Evolutionary conservation across 192 early-diverging fungal species (phyloP).

Genomic region (Fimicolochytrium jonesii): DNA sequence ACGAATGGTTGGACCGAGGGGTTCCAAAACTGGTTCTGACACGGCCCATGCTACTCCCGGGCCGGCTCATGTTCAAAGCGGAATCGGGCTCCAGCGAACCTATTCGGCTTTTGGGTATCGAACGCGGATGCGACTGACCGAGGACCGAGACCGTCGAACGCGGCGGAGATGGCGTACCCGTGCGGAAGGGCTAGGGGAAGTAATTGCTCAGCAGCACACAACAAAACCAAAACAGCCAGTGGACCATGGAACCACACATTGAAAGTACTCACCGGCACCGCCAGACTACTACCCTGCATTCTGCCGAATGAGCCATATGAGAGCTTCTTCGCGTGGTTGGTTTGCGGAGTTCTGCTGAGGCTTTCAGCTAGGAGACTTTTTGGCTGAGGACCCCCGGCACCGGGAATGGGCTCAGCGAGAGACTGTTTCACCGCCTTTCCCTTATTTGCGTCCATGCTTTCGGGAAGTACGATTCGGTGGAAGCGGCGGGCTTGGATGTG

Average conservation of each 20-base stretch:
- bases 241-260: too few species aligned
- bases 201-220: neutral
- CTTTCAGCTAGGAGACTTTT: constrained; percentile 2
- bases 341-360: neutral
- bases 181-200: neutral
- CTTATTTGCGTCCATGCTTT: neutral
- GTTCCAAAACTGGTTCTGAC: neutral
- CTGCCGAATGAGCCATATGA: neutral
- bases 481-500: too few species aligned
- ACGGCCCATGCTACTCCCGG: neutral
- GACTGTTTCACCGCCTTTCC: neutral
- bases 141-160: constrained; percentile 4
- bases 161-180: neutral
- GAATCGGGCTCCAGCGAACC: neutral
- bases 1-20: constrained; percentile 12
- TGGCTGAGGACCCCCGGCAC: neutral
- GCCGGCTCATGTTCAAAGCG: neutral
- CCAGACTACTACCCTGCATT: too few species aligned
- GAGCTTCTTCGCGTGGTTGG: neutral
- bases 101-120: too few species aligned
- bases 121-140: too few species aligned
- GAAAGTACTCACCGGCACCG: too few species aligned
- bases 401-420: neutral
- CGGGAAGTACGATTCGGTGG: neutral
- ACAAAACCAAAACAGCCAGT: neutral